These are phyloP conservation scores for Populus hybrid DNA, from an alignment of 441 rosid genomes.

Conservation along the genomic window DNA sequence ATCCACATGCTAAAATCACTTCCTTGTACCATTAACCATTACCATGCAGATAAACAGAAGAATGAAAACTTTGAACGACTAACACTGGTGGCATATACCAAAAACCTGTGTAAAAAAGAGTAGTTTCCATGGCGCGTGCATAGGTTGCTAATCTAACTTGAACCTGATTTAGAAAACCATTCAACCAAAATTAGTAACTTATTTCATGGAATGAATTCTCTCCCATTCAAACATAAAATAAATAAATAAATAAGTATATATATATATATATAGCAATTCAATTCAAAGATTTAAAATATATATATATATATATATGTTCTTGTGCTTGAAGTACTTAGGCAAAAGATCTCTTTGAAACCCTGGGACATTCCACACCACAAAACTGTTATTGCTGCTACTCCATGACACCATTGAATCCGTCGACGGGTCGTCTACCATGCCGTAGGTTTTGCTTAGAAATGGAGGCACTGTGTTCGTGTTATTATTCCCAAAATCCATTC, in stretches of 20 bases:
- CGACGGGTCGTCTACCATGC: conserved; percentile 62
- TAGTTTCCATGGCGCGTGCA: too few relatives aligned
- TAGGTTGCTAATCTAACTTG: too few relatives aligned
- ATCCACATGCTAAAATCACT: too few relatives aligned
- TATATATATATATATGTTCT: conserved; percentile 26
- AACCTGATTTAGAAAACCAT: too few relatives aligned
- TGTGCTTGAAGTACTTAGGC: conserved; percentile 81
- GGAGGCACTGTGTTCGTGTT: conserved; percentile 46
- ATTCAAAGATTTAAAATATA: too few relatives aligned
- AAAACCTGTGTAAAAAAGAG: too few relatives aligned
- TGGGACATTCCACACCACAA: conserved; percentile 68
- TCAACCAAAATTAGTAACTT: too few relatives aligned
- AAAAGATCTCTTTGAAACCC: conserved; percentile 65
- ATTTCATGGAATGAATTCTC: neutral
- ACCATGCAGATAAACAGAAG: neutral
- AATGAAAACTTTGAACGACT: neutral
- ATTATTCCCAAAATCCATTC: neutral
- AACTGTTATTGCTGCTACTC: conserved; percentile 60
- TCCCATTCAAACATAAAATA: neutral
- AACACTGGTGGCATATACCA: too few relatives aligned
- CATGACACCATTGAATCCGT: conserved; percentile 64
- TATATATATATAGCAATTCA: conserved; percentile 1
- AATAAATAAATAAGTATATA: conserved; percentile 49
- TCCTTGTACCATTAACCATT: too few relatives aligned
- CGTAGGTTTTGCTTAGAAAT: conserved; percentile 74